These are phyloP conservation scores for Talaromyces piceae DNA, from an alignment of 2,329 filamentous ascomycete genomes.

Conservation along the genomic window DNA sequence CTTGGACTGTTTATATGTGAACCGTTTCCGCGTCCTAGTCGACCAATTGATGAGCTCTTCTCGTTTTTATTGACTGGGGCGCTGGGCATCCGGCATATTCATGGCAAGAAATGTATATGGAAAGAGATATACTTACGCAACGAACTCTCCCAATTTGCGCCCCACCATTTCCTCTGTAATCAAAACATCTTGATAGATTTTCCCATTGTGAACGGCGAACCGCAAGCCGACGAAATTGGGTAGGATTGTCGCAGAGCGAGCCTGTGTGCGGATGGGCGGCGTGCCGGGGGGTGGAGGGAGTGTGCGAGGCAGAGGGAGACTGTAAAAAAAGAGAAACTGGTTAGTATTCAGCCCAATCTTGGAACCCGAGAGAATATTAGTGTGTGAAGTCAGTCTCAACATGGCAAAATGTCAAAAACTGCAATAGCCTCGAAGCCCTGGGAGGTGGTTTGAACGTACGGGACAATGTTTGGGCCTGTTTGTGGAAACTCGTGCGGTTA, in stretches of 20 bases:
- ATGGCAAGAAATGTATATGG: no score
- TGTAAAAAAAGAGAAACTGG: slow-evolving; percentile 13
- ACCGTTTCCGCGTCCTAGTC: slow-evolving; percentile 57
- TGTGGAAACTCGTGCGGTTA: not conserved
- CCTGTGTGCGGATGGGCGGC: slow-evolving; percentile 75
- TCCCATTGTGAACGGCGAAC: slow-evolving; percentile 90
- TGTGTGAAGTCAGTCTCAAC: not conserved
- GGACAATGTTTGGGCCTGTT: slow-evolving; percentile 61
- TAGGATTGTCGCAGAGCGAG: slow-evolving; percentile 79
- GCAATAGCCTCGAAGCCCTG: no score
- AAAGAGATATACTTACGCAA: slow-evolving; percentile 56
- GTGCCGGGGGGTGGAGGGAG: slow-evolving; percentile 52
- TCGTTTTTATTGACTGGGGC: not conserved
- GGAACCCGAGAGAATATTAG: not conserved
- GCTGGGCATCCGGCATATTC: no score
- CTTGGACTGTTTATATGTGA: slow-evolving; percentile 63
- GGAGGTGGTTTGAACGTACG: slow-evolving; percentile 46
- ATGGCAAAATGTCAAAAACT: no score
- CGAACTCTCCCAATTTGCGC: slow-evolving; percentile 89
- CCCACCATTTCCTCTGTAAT: slow-evolving; percentile 97
- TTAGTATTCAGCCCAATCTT: not conserved
- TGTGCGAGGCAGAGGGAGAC: slow-evolving; percentile 34
- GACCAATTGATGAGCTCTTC: not conserved
- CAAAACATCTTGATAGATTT: slow-evolving; percentile 70
- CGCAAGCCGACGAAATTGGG: slow-evolving; percentile 85